Base-by-base conservation (phyloP, 2,329 filamentous ascomycete species). In the Fusarium tricinctum region DNA sequence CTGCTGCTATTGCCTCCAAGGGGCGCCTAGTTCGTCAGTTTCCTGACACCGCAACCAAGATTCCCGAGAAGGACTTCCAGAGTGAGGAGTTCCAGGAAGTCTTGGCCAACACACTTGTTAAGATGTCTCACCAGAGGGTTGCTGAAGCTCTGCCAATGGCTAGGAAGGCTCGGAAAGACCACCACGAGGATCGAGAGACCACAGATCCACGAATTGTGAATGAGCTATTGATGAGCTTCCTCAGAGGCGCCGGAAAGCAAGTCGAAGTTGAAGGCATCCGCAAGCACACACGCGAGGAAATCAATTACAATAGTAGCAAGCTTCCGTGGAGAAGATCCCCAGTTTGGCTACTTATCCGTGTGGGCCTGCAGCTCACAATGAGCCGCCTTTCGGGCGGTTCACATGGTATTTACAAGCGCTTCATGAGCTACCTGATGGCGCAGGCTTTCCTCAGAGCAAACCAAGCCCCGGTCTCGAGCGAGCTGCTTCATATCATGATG, bases 261-360 rank as follows among this genome's bases (percentile, higher is more conserved):
- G 55, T 65, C 6, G 17, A 72, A 0, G 67, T 69, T 0, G 8
- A 48, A 0, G 75, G 77, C 9, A 78, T 88, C 12, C 74, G 65
- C 40, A 89, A 89, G 59, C 76, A 83, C 20, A 85, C 82, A 1
- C 82, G 83, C 1, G 86, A 89, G 33, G 86, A 89, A 15, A 80
- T 88, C 1, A 57, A 85, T 12, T 88, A 79, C 77, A 60, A 68
- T 4, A 46, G 59, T 2, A 47, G 50, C 13, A 40, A 52, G 7
- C 48, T 69, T 2, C 72, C 73, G 0, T 89, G 86, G 86, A 77
- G 81, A 13, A 75, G 83, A 44, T 88, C 86, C 14, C 78, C 86
- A 0, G 59, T 84, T 0, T 90, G 86, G 86, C 76, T 89, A 1
- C 76, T 88, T 0, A 55, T 89, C 4, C 83, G 87, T 1, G 85